Evolutionary conservation across 495 filamentous ascomycete species (phyloP).

Genomic region (Talaromyces proteolyticus): DNA sequence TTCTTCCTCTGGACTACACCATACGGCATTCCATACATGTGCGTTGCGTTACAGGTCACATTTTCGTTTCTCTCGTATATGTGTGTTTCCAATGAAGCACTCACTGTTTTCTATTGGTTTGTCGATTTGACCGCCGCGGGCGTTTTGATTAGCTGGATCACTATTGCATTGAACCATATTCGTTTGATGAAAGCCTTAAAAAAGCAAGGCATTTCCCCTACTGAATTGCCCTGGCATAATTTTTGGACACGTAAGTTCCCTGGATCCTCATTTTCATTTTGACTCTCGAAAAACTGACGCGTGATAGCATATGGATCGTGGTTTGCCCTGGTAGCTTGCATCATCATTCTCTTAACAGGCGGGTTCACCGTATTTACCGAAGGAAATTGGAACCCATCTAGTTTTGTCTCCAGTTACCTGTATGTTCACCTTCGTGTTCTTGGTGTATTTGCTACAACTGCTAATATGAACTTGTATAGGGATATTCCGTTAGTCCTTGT

Average conservation of each 20-base stretch:
- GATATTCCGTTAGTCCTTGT: slow-evolving; percentile 39
- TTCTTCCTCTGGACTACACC: slow-evolving; percentile 50
- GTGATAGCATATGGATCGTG: slow-evolving; percentile 48
- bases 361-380: slow-evolving; percentile 54
- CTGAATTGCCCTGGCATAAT: slow-evolving; percentile 49
- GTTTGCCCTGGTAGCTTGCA: slow-evolving; percentile 52
- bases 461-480: slow-evolving; percentile 5
- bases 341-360: slow-evolving; percentile 49
- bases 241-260: slow-evolving; percentile 13
- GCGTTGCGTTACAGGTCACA: slow-evolving; percentile 42
- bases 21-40: slow-evolving; percentile 57
- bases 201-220: slow-evolving; percentile 37
- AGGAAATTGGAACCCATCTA: slow-evolving; percentile 27
- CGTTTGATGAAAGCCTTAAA: slow-evolving; percentile 47
- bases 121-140: slow-evolving; percentile 49
- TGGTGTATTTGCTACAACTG: neutral
- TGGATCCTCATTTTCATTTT: slow-evolving; percentile 1
- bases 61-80: slow-evolving; percentile 57
- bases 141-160: slow-evolving; percentile 50
- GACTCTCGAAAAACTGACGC: too few relatives aligned
- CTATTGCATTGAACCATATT: slow-evolving; percentile 50
- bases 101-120: slow-evolving; percentile 58
- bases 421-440: slow-evolving; percentile 11
- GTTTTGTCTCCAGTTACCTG: slow-evolving; percentile 33
- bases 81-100: slow-evolving; percentile 47